Evolutionary conservation across 2,329 filamentous ascomycete genomes (phyloP).

Genomic region (Colletotrichum incanum): DNA sequence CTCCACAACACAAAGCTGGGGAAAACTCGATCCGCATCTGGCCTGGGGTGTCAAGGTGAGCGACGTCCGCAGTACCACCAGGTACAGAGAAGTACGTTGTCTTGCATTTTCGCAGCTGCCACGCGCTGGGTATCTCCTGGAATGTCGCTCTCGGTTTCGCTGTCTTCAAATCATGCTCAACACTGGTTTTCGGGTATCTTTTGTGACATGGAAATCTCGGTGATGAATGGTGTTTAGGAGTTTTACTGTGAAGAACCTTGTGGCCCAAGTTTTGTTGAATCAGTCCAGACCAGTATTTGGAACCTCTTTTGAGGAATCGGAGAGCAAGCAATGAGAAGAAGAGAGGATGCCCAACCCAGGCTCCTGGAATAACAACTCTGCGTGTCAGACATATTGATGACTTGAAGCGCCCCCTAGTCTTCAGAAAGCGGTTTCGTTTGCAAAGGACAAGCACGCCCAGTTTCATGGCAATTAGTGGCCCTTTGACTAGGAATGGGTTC

Average conservation of each 20-base stretch:
- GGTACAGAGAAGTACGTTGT: constrained; percentile 1
- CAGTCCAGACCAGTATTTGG: background rate
- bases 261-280: background rate
- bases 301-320: background rate
- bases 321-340: background rate
- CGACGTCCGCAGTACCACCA: background rate
- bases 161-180: background rate
- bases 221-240: background rate
- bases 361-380: background rate
- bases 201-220: constrained; percentile 9
- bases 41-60: background rate
- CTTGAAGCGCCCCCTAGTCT: background rate
- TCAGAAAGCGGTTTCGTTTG: background rate
- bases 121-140: background rate
- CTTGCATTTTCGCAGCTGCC: constrained; percentile 1
- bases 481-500: background rate
- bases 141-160: background rate
- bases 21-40: constrained; percentile 30
- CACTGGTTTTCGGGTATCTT: background rate
- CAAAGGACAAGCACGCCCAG: background rate
- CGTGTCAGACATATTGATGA: background rate
- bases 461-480: background rate
- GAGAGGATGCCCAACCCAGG: background rate
- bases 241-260: no score
- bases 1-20: constrained; percentile 37